These are phyloP conservation scores for Chaetomium sp. DNA, from an alignment of 2,329 filamentous ascomycete species.

Conservation along the genomic window DNA sequence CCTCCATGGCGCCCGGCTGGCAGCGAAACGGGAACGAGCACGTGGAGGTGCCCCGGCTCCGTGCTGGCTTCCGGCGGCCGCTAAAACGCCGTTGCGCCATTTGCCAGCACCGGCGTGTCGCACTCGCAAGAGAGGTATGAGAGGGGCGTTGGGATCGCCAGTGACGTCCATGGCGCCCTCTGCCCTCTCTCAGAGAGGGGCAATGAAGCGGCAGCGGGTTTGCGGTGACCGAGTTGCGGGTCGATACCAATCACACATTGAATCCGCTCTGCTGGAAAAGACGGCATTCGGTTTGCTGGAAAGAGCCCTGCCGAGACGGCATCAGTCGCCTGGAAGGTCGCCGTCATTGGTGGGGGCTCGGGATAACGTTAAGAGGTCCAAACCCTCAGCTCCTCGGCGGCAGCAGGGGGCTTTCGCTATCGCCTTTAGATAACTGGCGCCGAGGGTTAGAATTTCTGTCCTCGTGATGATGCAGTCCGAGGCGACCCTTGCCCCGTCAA, in stretches of 20 bases:
- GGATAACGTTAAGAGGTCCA: slow-evolving; percentile 15
- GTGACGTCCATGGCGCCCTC: not conserved
- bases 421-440: slow-evolving; percentile 16
- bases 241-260: not conserved
- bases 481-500: slow-evolving; percentile 24
- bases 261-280: slow-evolving; percentile 8
- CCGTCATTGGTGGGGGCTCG: slow-evolving; percentile 22
- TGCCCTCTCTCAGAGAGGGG: not conserved
- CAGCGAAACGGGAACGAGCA: slow-evolving; percentile 7
- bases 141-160: not conserved
- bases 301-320: slow-evolving; percentile 33
- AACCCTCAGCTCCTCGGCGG: slow-evolving; percentile 20
- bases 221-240: not conserved
- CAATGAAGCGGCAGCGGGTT: not conserved
- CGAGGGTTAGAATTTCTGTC: slow-evolving; percentile 31
- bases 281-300: slow-evolving; percentile 34
- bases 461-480: slow-evolving; percentile 32
- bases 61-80: not conserved
- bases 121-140: not conserved
- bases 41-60: not conserved
- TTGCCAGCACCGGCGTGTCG: not conserved
- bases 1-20: not conserved
- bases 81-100: not conserved
- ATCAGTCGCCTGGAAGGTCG: slow-evolving; percentile 12
- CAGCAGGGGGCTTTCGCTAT: slow-evolving; percentile 25